Conservation (phyloP, 139 green algal genomes). For the Dunaliella primolecta region DNA sequence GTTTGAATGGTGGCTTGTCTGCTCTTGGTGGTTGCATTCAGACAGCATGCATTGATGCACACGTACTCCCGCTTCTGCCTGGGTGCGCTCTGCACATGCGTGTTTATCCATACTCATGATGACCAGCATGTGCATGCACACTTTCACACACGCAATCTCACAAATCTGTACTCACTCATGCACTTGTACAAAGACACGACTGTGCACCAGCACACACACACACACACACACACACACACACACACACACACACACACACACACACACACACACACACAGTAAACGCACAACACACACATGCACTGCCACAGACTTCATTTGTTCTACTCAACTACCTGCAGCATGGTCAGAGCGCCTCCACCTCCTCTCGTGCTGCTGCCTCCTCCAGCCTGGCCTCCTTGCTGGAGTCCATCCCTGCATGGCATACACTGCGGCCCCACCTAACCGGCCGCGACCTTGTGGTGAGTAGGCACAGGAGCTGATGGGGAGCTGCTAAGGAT, state of each 20-base stretch:
- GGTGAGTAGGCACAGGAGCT: neutral
- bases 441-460: conserved; percentile 34
- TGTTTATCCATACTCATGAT: too few species aligned
- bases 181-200: too few species aligned
- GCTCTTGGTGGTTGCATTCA: too few species aligned
- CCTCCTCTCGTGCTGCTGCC: neutral
- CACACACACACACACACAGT: neutral
- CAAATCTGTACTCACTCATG: neutral
- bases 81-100: too few species aligned
- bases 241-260: too few species aligned
- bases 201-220: neutral
- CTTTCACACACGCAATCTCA: neutral
- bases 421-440: conserved; percentile 22
- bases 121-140: neutral
- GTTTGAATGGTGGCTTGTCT: too few species aligned
- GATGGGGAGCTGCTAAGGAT: too few species aligned
- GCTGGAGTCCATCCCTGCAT: conserved; percentile 5
- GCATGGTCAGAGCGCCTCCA: neutral
- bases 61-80: too few species aligned
- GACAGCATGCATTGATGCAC: too few species aligned
- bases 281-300: too few species aligned
- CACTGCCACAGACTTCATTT: too few species aligned
- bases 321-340: neutral
- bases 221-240: neutral
- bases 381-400: neutral